Conservation (phyloP, 345 rosid genomes). For the Murraya paniculata region DNA sequence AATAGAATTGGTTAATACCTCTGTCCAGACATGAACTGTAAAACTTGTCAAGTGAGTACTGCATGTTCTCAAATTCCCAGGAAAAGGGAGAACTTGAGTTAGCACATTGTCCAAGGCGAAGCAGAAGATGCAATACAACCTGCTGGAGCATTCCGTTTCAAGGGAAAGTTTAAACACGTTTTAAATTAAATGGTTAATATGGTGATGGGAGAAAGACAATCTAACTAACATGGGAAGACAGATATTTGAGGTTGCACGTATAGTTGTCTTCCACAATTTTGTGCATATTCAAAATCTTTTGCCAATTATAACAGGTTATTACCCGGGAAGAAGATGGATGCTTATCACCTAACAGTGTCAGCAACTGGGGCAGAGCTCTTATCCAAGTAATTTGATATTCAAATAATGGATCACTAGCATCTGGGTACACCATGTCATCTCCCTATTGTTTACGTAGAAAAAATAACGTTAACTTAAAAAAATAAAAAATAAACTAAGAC, state of each 20-base stretch:
- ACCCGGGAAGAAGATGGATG: constrained; percentile 66
- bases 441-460: constrained; percentile 33
- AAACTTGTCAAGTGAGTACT: constrained; percentile 46
- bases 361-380: constrained; percentile 64
- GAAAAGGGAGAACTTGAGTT: constrained; percentile 34
- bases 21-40: constrained; percentile 44
- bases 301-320: background rate
- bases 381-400: constrained; percentile 63
- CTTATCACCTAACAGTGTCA: constrained; percentile 55
- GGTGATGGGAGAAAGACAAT: background rate
- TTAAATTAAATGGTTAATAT: background rate
- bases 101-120: constrained; percentile 61
- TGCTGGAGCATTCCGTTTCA: constrained; percentile 27
- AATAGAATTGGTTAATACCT: constrained; percentile 35
- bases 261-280: constrained; percentile 15
- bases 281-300: constrained; percentile 1
- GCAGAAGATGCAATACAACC: constrained; percentile 67
- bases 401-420: constrained; percentile 42
- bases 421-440: constrained; percentile 34
- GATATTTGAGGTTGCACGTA: background rate
- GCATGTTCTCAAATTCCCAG: constrained; percentile 52
- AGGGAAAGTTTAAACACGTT: constrained; percentile 3
- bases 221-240: background rate
- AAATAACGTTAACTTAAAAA: background rate
- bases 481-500: background rate